Percentiles rank a stretch among this genome's conserved stretches.
phyloP scores from a whole-genome alignment of 805 yeast species.

The Candida coquimbonensis region DNA sequence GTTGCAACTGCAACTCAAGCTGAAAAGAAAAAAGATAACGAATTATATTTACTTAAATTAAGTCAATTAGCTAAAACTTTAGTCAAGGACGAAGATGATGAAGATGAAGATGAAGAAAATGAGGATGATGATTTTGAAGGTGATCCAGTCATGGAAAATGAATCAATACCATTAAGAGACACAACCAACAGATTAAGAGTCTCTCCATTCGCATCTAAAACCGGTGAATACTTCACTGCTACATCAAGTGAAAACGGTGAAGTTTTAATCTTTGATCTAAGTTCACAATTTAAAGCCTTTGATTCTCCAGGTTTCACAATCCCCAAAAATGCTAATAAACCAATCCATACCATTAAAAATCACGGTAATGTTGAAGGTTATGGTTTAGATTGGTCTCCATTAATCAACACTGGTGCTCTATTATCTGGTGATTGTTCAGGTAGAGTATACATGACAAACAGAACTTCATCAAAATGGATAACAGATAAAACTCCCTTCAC shows the following conservation, averaged over 20 bases:
- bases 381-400: slow-evolving; percentile 95
- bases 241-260: slow-evolving; percentile 88
- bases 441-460: slow-evolving; percentile 66
- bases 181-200: slow-evolving; percentile 88
- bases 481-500: slow-evolving; percentile 79
- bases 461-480: slow-evolving; percentile 73
- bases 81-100: slow-evolving; percentile 75
- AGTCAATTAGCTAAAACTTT: slow-evolving; percentile 79
- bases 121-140: slow-evolving; percentile 66
- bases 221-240: slow-evolving; percentile 83
- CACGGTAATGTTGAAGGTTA: slow-evolving; percentile 98
- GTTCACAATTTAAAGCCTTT: slow-evolving; percentile 74
- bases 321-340: slow-evolving; percentile 71
- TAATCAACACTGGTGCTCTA: slow-evolving; percentile 69
- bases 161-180: slow-evolving; percentile 64
- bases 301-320: slow-evolving; percentile 82
- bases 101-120: slow-evolving; percentile 64
- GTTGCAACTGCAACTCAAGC: slow-evolving; percentile 95
- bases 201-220: slow-evolving; percentile 64
- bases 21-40: slow-evolving; percentile 77
- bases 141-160: slow-evolving; percentile 86
- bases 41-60: slow-evolving; percentile 75
- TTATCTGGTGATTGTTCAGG: slow-evolving; percentile 89
- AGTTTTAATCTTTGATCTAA: slow-evolving; percentile 74
- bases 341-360: slow-evolving; percentile 69